Evolutionary conservation across 2,329 filamentous ascomycete species (phyloP), one percentile per base, ranked within the genome.

Genomic region (Hymenoscyphus repandus): DNA sequence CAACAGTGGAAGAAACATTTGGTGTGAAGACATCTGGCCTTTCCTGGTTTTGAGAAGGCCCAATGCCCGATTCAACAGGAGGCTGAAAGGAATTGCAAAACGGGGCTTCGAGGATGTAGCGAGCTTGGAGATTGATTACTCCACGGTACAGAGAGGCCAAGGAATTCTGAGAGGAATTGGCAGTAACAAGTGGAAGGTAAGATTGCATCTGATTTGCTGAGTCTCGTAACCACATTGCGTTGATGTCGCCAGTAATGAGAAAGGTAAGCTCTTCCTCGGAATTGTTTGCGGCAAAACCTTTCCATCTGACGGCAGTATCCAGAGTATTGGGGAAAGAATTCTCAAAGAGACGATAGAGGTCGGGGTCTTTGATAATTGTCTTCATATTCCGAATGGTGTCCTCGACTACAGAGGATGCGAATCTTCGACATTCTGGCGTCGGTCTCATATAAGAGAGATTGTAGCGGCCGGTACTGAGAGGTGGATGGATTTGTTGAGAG

Each of bases 11-110:
- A 59, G 90, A 89, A 0, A 75, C 70, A 0, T 90, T 88, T 50
- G 86, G 81, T 0, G 86, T 83, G n/a, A 67, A 72, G 57, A 86
- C 73, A 55, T 80, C 69, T 74, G 70, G 62, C 69, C 61, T 66
- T 88, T 79, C 80, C 1, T 76, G 72, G 61, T 86, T 86, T 11
- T 69, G 63, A 0, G 75, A 72, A 1, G 85, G 77, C 2, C 68
- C 62, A 32, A 92, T 75, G 2, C 82, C 80, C 46, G 86, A 90
- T 46, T 89, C 87, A 2, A 81, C 77, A 0, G 90, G 90, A 2
- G 90, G 89, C 66, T 95, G 90, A 70, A 95, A 95, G 11, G 88
- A 86, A 66, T 95, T 93, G 75, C 90, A 96, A 69, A 93, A 93
- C 0, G 90, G 90, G 13, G 78, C 79, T 31, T 77, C 76, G 48